phyloP scores from a whole-genome alignment of 352 stramenopile genomes.

The Phytophthora agathidicida region DNA sequence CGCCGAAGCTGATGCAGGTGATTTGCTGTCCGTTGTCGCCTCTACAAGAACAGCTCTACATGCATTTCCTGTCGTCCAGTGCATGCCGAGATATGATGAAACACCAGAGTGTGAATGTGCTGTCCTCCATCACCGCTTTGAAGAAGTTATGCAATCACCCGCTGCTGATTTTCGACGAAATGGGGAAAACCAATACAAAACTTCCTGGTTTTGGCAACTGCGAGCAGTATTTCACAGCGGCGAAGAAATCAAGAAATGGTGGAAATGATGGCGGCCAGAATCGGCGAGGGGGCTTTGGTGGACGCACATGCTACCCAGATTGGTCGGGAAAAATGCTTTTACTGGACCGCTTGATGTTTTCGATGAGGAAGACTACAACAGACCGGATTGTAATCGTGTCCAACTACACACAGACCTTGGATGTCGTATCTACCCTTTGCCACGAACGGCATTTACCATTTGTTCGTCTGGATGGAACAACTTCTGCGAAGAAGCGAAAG shows the following conservation, averaged over 20 bases:
- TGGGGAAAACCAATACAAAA: constrained; percentile 82
- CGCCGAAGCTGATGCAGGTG: constrained; percentile 99
- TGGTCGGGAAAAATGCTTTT: constrained; percentile 94
- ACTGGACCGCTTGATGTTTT: constrained; percentile 95
- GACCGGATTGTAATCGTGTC: constrained; percentile 99
- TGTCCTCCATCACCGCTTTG: constrained; percentile 90
- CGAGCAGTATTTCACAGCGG: constrained; percentile 61
- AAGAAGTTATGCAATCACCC: constrained; percentile 99
- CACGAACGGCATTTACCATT: constrained; percentile 81
- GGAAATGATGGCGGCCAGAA: constrained; percentile 10
- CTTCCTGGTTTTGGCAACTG: constrained; percentile 83
- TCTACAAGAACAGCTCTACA: constrained; percentile 97
- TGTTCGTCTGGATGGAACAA: constrained; percentile 93
- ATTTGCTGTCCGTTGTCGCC: constrained; percentile 97
- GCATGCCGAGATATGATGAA: constrained; percentile 96
- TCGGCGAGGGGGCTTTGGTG: constrained; percentile 39
- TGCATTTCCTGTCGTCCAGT: constrained; percentile 95
- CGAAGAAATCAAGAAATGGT: constrained; percentile 17
- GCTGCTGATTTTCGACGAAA: constrained; percentile 92
- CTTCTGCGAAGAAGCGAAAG: constrained; percentile 96
- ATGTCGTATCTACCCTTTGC: constrained; percentile 85
- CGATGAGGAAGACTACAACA: constrained; percentile 94
- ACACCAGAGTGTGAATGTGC: constrained; percentile 90
- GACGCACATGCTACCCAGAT: constrained; percentile 82
- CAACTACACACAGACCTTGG: constrained; percentile 96